Base-by-base conservation (phyloP, 2,329 filamentous ascomycete genomes). In the Aspergillus viridinutans region DNA sequence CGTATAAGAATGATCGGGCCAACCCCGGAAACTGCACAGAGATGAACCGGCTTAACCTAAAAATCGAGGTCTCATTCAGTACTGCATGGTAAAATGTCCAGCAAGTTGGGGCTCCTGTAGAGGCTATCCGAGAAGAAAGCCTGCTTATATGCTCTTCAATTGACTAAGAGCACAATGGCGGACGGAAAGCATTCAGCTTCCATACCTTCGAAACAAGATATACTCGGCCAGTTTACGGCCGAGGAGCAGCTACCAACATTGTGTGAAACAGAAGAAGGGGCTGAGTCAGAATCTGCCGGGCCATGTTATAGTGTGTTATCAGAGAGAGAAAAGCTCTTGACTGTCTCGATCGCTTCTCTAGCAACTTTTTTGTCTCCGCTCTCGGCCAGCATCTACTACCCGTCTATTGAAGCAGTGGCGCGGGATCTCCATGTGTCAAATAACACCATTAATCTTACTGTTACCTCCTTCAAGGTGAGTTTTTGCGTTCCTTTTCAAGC, bases 291-390 rank as follows among this genome's bases (percentile, higher is more conserved):
- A 42, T 9, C 40, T n/a, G 17, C 2, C 9, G 40, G 20, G n/a
- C n/a, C 40, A 42, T 42, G 17, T 21, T 42, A 42, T 42, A 42
- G 45, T 28, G 12, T 55, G 9, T 25, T 55, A 3, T 50, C 53
- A 1, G 47, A 45, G 9, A 50, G 21, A 49, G 35, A 78, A 61
- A 82, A 81, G 64, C 72, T 76, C 57, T 64, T 77, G 58, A 75
- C 83, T 35, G 75, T 82, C 25, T 72, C 77, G 64, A 79, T 80
- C 52, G 77, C 82, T 25, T 76, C 80, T 1, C 64, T 80, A 1
- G 81, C 80, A 1, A 79, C 78, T 1, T 69, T 83, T 29, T 83
- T 84, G 68, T 82, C 81, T 2, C 81, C 81, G 1, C 61, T 81
- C 12, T 80, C 80, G 3, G 77, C 76, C 32, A 81, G 79, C 57